Base-by-base conservation (phyloP, 192 early-diverging fungal genomes). In the Paraglomus brasilianum region DNA sequence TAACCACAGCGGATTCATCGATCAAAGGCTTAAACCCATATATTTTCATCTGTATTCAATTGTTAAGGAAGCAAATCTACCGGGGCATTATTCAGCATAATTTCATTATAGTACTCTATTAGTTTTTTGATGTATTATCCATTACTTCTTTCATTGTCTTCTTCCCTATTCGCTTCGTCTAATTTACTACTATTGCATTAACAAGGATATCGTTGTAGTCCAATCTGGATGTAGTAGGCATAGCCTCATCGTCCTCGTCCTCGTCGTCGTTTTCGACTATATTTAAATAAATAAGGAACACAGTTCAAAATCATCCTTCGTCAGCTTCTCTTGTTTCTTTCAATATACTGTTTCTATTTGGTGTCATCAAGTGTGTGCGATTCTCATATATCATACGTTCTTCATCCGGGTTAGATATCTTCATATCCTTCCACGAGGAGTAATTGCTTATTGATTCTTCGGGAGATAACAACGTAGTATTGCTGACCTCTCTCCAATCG, bases 1-100 rank as follows among this genome's bases (percentile, higher is more conserved):
- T 78, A 21, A 93, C 86, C 7, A 89, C 70, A 9, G 86, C 80
- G 17, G 83, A 51, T 11, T 88, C 85, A 19, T 93, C 89, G 42
- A 82, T 69, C 71, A 88, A 75, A 45, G 89, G 85, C 69, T 79
- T 75, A 36, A 66, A 73, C 17, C 84, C 84, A 74, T 81, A 86
- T 30, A 69, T 81, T 56, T 75, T 83, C 75, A 82, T 75, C 60
- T 85, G 61, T 63, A 24, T 39, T 15, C 2, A 47, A 17, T 11
- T n/a, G 19, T 42, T 21, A 21, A 63, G 36, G 61, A 30, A 30
- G 30, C 30, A 30, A 30, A 30, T 30, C 30, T 30, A 30, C 30
- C 30, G 30, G 30, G 30, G 30, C 30, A 30, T 30, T 30, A 30
- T 30, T 1, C 30, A 2, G 30, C 1, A 30, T 30, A 30, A 30